phyloP scores from a whole-genome alignment of 345 rosid genomes.

The Aquilaria yunnanensis region DNA sequence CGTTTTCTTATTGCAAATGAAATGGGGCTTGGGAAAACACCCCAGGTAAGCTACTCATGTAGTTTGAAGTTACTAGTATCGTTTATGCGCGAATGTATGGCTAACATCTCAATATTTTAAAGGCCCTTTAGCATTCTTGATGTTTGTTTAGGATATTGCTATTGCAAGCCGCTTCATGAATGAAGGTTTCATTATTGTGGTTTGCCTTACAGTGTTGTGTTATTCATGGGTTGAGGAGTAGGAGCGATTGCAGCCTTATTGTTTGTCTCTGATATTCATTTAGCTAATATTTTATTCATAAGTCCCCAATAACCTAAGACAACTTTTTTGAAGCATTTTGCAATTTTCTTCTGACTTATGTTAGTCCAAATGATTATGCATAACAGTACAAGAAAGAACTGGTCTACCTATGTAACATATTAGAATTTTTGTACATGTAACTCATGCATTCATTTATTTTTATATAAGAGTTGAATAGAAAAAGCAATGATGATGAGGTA shows the following conservation, averaged over 20 bases:
- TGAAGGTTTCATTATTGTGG: constrained; percentile 82
- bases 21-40: constrained; percentile 98
- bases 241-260: constrained; percentile 87
- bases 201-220: constrained; percentile 89
- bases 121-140: constrained; percentile 5
- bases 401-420: neutral
- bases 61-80: neutral
- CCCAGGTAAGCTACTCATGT: constrained; percentile 42
- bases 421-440: neutral
- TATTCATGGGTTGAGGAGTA: constrained; percentile 91
- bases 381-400: too few relatives aligned
- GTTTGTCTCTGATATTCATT: constrained; percentile 85
- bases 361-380: neutral
- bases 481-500: too few relatives aligned
- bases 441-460: too few relatives aligned
- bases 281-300: constrained; percentile 36
- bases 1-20: constrained; percentile 95
- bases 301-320: too few relatives aligned
- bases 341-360: too few relatives aligned
- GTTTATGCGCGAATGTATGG: neutral
- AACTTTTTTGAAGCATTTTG: too few relatives aligned
- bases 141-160: constrained; percentile 70
- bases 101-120: neutral
- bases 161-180: constrained; percentile 77
- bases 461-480: too few relatives aligned